These are phyloP conservation scores for Tulasnella sp. DNA, from an alignment of 768 basidiomycete species.

Conservation along the genomic window DNA sequence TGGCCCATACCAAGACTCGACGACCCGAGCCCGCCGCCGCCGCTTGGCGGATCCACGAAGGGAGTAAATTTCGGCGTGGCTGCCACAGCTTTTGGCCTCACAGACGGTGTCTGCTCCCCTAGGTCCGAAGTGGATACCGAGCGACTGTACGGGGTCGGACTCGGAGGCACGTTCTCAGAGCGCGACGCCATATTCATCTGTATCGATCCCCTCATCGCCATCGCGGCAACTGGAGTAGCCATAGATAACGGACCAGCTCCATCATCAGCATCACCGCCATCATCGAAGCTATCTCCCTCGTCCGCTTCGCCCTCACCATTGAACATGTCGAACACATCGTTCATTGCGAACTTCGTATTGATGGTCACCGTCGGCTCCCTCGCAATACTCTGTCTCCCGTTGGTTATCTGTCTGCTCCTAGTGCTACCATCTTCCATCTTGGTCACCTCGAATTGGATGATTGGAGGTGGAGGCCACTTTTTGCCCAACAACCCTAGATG, in stretches of 20 bases:
- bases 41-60: slow-evolving; percentile 11
- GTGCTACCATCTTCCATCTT: slow-evolving; percentile 50
- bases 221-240: no score
- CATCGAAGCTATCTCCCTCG: slow-evolving; percentile 26
- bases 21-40: no score
- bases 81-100: not conserved
- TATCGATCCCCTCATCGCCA: no score
- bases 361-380: slow-evolving; percentile 85
- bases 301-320: slow-evolving; percentile 34
- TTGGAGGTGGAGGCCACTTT: slow-evolving; percentile 65
- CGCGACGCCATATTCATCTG: no score
- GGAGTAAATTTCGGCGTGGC: slow-evolving; percentile 10
- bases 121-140: not conserved
- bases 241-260: not conserved
- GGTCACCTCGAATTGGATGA: slow-evolving; percentile 33
- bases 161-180: slow-evolving; percentile 2
- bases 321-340: slow-evolving; percentile 92
- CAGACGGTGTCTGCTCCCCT: no score
- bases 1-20: no score
- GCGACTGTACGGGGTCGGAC: slow-evolving; percentile 6
- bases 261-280: slow-evolving; percentile 20
- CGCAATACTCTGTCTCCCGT: slow-evolving; percentile 32
- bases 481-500: slow-evolving; percentile 75
- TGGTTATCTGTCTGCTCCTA: slow-evolving; percentile 27
- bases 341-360: slow-evolving; percentile 90